Percentiles rank a stretch among this genome's conserved stretches.
Conservation (phyloP, 2,329 filamentous ascomycete species). For the Aspergillus eucalypticola region DNA sequence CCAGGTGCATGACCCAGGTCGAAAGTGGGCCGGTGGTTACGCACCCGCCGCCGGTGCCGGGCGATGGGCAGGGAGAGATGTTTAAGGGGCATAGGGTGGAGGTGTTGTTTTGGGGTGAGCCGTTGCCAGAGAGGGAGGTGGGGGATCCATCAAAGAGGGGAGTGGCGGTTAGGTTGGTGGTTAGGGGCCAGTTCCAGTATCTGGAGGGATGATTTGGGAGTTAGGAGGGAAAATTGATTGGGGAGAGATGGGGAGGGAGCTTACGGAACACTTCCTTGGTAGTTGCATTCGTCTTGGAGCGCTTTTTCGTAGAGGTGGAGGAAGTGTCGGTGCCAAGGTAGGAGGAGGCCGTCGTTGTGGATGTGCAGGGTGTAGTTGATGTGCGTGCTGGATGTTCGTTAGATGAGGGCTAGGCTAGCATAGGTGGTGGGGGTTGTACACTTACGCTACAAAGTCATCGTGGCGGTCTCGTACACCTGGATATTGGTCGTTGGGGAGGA, state of each 20-base stretch:
- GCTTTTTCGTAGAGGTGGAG: conserved; percentile 17
- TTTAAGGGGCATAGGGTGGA: neutral
- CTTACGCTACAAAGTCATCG: conserved; percentile 34
- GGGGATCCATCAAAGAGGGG: conserved; percentile 10
- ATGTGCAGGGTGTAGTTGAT: conserved; percentile 30
- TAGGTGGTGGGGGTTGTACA: neutral
- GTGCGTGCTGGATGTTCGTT: conserved; percentile 18
- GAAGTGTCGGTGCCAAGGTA: conserved; percentile 23
- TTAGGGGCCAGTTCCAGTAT: conserved; percentile 22
- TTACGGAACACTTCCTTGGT: conserved; percentile 17
- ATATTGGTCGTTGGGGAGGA: conserved; percentile 21
- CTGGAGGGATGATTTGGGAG: neutral
- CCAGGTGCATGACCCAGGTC: conserved; percentile 11
- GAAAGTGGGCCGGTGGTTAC: conserved; percentile 16
- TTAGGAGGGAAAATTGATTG: neutral
- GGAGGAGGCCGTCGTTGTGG: conserved; percentile 22
- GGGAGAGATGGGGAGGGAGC: neutral
- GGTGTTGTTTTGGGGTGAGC: neutral
- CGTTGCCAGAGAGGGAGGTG: conserved; percentile 16
- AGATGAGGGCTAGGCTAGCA: neutral
- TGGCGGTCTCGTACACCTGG: conserved; percentile 28
- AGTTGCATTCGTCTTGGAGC: conserved; percentile 19
- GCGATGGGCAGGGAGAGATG: neutral
- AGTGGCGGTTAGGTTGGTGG: neutral
- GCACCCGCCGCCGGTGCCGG: conserved; percentile 18